Conservation (phyloP, 257 asterid genomes). For the Nicotiana otophora region DNA sequence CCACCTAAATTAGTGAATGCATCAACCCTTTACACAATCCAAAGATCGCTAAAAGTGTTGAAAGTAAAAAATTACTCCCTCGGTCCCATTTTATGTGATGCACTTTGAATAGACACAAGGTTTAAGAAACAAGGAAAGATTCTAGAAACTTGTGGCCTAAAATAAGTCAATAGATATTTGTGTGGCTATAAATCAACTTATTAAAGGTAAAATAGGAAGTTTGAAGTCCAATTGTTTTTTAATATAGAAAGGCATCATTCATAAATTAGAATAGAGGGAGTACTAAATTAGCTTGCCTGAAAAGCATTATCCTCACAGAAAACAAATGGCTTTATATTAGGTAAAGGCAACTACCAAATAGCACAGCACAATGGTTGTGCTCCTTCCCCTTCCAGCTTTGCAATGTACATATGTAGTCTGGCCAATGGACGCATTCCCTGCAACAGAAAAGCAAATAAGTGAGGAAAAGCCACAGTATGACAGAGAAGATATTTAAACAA, state of each 20-base stretch:
- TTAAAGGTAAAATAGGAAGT: no score
- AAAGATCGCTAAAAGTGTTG: neutral
- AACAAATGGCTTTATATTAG: neutral
- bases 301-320: neutral
- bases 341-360: constrained; percentile 48
- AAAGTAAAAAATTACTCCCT: neutral
- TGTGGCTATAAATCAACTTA: no score
- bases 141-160: no score
- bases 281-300: neutral
- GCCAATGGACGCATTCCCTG: constrained; percentile 62
- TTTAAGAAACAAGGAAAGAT: no score
- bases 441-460: constrained; percentile 8
- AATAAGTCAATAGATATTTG: no score
- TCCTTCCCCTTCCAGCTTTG: constrained; percentile 96
- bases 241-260: no score
- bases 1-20: constrained; percentile 48
- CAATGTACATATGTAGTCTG: constrained; percentile 82
- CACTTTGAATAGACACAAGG: no score
- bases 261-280: no score
- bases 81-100: no score
- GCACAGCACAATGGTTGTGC: constrained; percentile 91
- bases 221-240: no score
- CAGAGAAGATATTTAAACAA: neutral
- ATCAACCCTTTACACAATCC: neutral
- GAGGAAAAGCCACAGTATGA: neutral